Base-by-base conservation (phyloP, 2,329 filamentous ascomycete species). In the Fusarium annulatum region DNA sequence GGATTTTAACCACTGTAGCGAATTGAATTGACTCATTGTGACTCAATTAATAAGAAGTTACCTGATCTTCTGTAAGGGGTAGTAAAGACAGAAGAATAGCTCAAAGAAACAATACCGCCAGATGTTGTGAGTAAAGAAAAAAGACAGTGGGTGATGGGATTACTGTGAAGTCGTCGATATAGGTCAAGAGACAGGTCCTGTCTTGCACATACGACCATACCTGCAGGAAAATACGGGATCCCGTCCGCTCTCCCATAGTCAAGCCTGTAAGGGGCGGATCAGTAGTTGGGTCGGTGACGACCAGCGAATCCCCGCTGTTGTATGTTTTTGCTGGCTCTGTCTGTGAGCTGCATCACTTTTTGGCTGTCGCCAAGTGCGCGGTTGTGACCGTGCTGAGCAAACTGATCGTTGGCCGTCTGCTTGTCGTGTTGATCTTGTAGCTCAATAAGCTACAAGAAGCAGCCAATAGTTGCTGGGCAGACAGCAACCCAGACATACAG, bases 271-370 rank as follows among this genome's bases (percentile, higher is more conserved):
- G 28, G 36, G 57, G 57, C 57, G 46, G 57, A 60, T 53, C 41
- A 53, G 57, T 60, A 60, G 57, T 60, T 60, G 57, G 57, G 57
- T 60, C 57, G 57, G 57, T 60, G 57, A 60, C 57, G 57, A 60
- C 57, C 57, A 60, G 57, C 45, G 57, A 60, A 60, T 60, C 57
- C 57, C 57, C 46, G 58, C 58, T 61, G 58, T 57, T 57, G 58
- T 61, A 61, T 61, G 58, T 57, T 57, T 34, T 55, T 34, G 23
- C 23, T 5, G 7, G 5, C 8, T 34, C 2, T 18, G 7, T 23
- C 12, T 15, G 5, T 45, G 11, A 5, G 2, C 2, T 15, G 12
- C 2, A 3, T 14, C 6, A 14, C 33, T 34, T 55, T 53, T 42
- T 53, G 36, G 21, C 14, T 15, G 21, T 14, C 9, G 21, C 1